Evolutionary conservation across 108 stramenopile species (phyloP), one percentile per base, ranked within the genome.

Genomic region (Chaetoceros tenuissimus): DNA sequence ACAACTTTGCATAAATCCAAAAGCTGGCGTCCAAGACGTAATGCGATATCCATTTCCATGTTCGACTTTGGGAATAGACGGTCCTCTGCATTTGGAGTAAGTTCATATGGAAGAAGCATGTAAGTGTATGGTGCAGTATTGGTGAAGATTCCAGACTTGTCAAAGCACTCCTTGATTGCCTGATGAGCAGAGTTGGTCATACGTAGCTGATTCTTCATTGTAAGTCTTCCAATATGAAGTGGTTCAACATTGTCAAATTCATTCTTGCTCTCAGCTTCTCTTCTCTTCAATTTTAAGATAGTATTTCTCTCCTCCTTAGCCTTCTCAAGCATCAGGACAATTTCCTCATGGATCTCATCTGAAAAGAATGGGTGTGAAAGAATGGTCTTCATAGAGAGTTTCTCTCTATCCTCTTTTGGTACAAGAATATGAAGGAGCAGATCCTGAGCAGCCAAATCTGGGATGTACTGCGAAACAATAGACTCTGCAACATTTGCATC

Each of bases 381-480:
- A 21, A 82, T 60, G 23, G 46, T 22, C n/a, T 68, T 57, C 66
- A 84, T 75, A 18, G 51, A 62, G 7, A 80, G 23, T 23, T 57
- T 45, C 19, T 53, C 47, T 48, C 86, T 59, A 24, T 75, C 57
- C 19, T 75, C 63, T 29, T 48, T 69, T 20, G 80, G 67, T 7
- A 68, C n/a, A 2, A 87, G 60, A 1, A 87, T 62, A 20, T 66
- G 69, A 17, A 78, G 45, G 8, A 87, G 49, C 18, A 87, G 53
- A 62, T 87, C 86, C 58, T 87, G 86, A 19, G 82, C 80, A 53
- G 81, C 24, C 16, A 75, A 75, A 60, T 87, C 82, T 16, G 69
- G 49, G 1, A 87, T 60, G 57, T 76, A 51, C 34, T 80, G 74
- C 18, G 69, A 66, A 29, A 84, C 67, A 28, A 23, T 57, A 2